Conservation (phyloP, 495 filamentous ascomycete genomes). For the Clavariopsis aquatica region DNA sequence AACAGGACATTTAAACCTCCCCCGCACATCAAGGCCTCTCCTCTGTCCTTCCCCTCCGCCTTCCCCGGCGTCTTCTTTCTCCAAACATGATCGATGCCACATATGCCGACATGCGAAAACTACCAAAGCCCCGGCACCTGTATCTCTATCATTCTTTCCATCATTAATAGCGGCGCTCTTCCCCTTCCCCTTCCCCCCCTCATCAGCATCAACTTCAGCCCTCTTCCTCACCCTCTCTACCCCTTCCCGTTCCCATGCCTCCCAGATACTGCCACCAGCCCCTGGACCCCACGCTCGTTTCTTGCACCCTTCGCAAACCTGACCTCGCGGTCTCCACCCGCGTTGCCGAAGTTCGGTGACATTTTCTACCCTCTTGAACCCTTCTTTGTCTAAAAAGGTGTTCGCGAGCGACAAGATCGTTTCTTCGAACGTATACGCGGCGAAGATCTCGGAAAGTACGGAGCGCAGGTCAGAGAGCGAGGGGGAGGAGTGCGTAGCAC, state of each 20-base stretch:
- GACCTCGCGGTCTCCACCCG: constrained; percentile 84
- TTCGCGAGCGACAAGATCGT: constrained; percentile 83
- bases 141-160: constrained; percentile 19
- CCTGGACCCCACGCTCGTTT: constrained; percentile 87
- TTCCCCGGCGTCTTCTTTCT: constrained; percentile 21
- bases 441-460: constrained; percentile 85
- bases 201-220: constrained; percentile 36
- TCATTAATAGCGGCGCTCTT: constrained; percentile 11
- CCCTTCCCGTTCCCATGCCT: constrained; percentile 66
- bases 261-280: constrained; percentile 73
- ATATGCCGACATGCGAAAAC: constrained; percentile 49
- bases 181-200: constrained; percentile 26
- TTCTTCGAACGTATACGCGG: constrained; percentile 91
- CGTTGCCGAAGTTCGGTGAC: constrained; percentile 73
- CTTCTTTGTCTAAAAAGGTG: constrained; percentile 80
- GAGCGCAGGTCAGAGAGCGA: constrained; percentile 82
- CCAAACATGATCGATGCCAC: constrained; percentile 45
- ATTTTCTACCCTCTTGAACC: constrained; percentile 81
- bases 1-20: constrained; percentile 32
- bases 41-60: constrained; percentile 39
- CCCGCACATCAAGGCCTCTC: constrained; percentile 1
- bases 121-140: constrained; percentile 39
- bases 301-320: constrained; percentile 84
- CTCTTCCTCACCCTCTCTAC: constrained; percentile 29
- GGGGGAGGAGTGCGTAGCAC: constrained; percentile 77